Evolutionary conservation across 2,329 filamentous ascomycete genomes (phyloP), one percentile per base, ranked within the genome.

Genomic region (Aphanoascus verrucosus): DNA sequence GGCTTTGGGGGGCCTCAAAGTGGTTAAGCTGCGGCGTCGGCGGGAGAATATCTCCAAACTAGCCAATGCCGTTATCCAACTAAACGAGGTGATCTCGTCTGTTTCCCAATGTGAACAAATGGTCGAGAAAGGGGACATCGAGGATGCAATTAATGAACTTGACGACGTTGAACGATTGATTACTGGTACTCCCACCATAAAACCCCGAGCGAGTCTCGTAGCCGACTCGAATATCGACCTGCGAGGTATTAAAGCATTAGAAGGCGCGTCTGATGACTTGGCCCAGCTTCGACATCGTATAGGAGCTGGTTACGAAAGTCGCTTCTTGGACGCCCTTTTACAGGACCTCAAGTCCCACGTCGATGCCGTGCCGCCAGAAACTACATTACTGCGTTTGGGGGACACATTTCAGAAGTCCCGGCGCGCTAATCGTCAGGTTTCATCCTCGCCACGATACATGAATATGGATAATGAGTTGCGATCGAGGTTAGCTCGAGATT

Each of bases 381-480:
- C 88, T 46, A 91, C 94, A 1, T 72, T 98, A 11, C 82, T 87
- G 61, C 80, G 93, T 59, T 96, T 91, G 88, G 87, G 85, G 52
- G 83, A 79, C 60, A 82, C 88, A 15, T 86, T 86, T 20, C 80
- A 84, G 62, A 80, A 88, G 56, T 76, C 81, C 41, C 82, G 86
- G 49, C 85, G 86, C 34, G 76, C 75, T 2, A 82, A 86, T 60
- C 75, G 77, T 50, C 77, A 85, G 56, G 80, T 83, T 46, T 77
- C 84, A 15, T 86, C 85, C 0, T 75, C 77, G 3, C 90, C 91
- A 1, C 78, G 85, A 2, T 98, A 96, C 69, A 77, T 96, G 64
- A 77, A 80, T 28, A 81, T 84, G 32, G 85, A 83, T 44, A 79
- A 85, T 8, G 76, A 79, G 32, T 76, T 97, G 32, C 84, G 90